phyloP scores from a whole-genome alignment of 441 rosid genomes.

The Hura crepitans region DNA sequence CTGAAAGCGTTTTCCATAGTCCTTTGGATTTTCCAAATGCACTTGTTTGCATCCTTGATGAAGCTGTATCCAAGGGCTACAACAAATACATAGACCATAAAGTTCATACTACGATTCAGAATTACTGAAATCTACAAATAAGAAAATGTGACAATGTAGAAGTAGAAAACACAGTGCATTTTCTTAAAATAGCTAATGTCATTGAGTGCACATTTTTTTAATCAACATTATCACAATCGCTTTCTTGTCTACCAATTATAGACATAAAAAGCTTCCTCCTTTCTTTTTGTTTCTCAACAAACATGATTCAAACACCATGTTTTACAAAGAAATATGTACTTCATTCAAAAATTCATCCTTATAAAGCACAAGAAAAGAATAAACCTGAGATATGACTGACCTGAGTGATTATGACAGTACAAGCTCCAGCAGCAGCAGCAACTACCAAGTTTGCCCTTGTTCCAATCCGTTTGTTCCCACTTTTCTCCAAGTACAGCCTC shows the following conservation, averaged over 20 bases:
- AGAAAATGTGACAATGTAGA: not conserved
- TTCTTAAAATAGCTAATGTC: not conserved
- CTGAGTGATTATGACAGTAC: constrained; percentile 63
- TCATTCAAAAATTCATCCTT: not conserved
- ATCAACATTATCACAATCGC: not conserved
- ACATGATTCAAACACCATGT: not conserved
- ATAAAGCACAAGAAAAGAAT: not conserved
- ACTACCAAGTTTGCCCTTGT: constrained; percentile 64
- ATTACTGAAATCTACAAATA: not conserved
- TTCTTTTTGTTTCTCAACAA: not conserved
- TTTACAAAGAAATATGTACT: not conserved
- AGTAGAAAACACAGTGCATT: not conserved
- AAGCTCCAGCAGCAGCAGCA: constrained; percentile 87
- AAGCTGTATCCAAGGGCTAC: constrained; percentile 88
- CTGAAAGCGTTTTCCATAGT: constrained; percentile 68
- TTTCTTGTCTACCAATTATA: not conserved
- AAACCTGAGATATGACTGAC: constrained; percentile 29
- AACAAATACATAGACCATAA: constrained; percentile 15
- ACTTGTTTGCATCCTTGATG: constrained; percentile 90
- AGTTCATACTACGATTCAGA: not conserved
- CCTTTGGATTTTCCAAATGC: constrained; percentile 81
- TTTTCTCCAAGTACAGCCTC: constrained; percentile 62
- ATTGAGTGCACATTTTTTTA: not conserved
- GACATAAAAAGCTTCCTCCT: not conserved
- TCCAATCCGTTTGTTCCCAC: constrained; percentile 61